Evolutionary conservation across 176 grass and related monocot genomes (phyloP).

Genomic region (Oropetium thomaeum): DNA sequence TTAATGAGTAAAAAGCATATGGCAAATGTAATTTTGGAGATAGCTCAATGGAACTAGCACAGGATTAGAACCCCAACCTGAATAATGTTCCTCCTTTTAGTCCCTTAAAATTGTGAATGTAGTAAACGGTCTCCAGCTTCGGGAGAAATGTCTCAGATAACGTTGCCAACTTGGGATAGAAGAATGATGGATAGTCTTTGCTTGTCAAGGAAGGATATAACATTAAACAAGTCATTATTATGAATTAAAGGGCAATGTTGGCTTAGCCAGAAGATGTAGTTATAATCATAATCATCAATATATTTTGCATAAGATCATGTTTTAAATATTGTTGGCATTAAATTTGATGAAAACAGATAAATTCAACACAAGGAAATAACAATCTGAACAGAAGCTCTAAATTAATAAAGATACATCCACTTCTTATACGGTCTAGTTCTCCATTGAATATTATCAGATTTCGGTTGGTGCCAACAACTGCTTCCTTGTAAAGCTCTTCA

Average conservation of each 20-base stretch:
- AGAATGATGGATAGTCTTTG: constrained; percentile 91
- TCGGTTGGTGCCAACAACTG: constrained; percentile 53
- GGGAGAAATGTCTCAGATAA: constrained; percentile 85
- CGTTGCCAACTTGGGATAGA: constrained; percentile 85
- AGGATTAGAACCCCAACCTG: constrained; percentile 49
- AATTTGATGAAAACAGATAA: neutral
- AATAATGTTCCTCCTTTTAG: constrained; percentile 78
- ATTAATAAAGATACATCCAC: constrained; percentile 75
- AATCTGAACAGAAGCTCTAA: neutral
- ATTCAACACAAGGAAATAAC: neutral
- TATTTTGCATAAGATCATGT: neutral
- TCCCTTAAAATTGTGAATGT: constrained; percentile 98
- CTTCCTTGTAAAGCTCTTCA: constrained; percentile 95
- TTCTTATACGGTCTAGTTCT: constrained; percentile 96
- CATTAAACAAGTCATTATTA: constrained; percentile 26
- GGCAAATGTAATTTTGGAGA: neutral
- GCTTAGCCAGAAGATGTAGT: neutral
- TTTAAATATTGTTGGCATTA: neutral
- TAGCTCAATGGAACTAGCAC: neutral
- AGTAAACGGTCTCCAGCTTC: constrained; percentile 89
- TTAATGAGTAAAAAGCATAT: neutral
- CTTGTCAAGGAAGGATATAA: constrained; percentile 44
- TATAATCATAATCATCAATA: neutral
- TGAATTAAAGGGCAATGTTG: neutral
- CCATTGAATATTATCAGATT: constrained; percentile 96